phyloP scores from a whole-genome alignment of 192 early-diverging fungal genomes.

The Allomyces macrogynus region DNA sequence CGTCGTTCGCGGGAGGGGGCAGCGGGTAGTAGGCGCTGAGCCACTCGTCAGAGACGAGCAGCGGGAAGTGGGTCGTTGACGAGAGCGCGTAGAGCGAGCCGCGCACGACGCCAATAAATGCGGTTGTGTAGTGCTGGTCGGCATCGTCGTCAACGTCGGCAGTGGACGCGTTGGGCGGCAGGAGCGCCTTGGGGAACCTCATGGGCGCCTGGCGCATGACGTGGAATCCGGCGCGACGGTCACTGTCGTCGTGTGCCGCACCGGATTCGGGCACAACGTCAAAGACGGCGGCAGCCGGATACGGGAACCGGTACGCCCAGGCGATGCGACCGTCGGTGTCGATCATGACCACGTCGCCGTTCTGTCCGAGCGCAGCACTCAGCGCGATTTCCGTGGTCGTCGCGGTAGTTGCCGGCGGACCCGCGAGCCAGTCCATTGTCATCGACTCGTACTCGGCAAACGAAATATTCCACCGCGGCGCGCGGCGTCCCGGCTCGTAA shows the following conservation, averaged over 20 bases:
- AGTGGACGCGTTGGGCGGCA: not conserved
- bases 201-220: constrained; percentile 9
- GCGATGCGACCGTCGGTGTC: constrained; percentile 17
- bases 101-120: constrained; percentile 17
- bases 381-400: constrained; percentile 19
- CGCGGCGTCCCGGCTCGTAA: constrained; percentile 13
- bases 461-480: constrained; percentile 5
- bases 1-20: no score
- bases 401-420: constrained; percentile 5
- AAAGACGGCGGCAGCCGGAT: constrained; percentile 30
- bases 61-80: not conserved
- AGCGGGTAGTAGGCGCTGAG: not conserved
- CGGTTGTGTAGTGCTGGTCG: constrained; percentile 13
- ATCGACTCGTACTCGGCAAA: constrained; percentile 1
- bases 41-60: not conserved
- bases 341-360: constrained; percentile 4
- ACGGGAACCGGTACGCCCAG: constrained; percentile 29
- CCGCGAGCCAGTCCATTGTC: constrained; percentile 2
- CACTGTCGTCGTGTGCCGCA: constrained; percentile 5
- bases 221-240: constrained; percentile 9
- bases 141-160: not conserved
- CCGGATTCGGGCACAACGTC: constrained; percentile 28
- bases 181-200: constrained; percentile 10
- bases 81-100: not conserved
- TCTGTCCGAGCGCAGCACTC: constrained; percentile 10